Evolutionary conservation across 2,329 filamentous ascomycete species (phyloP).

Genomic region (Talaromyces sp.): DNA sequence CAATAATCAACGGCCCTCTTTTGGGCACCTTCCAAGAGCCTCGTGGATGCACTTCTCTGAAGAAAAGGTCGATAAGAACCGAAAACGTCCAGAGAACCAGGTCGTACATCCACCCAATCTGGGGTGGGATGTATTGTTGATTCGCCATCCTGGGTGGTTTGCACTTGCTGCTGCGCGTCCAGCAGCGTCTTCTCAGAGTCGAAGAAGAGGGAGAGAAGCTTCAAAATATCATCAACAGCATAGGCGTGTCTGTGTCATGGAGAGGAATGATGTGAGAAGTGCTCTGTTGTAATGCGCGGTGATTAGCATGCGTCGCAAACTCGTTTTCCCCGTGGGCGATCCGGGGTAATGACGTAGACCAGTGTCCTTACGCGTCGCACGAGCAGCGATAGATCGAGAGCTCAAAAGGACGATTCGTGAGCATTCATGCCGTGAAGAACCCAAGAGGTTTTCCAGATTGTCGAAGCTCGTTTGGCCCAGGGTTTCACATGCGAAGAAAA

Average conservation of each 20-base stretch:
- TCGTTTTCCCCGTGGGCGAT: background rate
- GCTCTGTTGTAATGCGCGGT: background rate
- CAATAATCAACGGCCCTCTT: constrained; percentile 84
- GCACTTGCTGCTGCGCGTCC: background rate
- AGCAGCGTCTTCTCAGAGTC: background rate
- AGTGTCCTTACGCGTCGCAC: background rate
- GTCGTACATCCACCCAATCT: constrained; percentile 48
- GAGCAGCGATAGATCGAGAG: background rate
- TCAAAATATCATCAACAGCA: background rate
- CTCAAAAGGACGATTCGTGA: background rate
- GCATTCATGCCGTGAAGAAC: background rate
- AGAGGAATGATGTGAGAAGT: background rate
- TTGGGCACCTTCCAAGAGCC: constrained; percentile 93
- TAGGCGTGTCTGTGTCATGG: background rate
- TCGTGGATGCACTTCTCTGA: constrained; percentile 91
- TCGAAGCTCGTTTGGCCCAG: background rate
- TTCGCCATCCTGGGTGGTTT: constrained; percentile 16
- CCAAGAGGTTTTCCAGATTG: background rate
- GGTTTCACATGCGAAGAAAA: background rate
- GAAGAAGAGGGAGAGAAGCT: background rate
- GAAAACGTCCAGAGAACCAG: constrained; percentile 47
- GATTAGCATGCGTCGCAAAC: background rate
- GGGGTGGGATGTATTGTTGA: constrained; percentile 35
- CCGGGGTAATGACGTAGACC: constrained; percentile 11
- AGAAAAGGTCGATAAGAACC: constrained; percentile 89